phyloP scores from a whole-genome alignment of 2,329 filamentous ascomycete genomes.

The Pleoardoris graminearum region DNA sequence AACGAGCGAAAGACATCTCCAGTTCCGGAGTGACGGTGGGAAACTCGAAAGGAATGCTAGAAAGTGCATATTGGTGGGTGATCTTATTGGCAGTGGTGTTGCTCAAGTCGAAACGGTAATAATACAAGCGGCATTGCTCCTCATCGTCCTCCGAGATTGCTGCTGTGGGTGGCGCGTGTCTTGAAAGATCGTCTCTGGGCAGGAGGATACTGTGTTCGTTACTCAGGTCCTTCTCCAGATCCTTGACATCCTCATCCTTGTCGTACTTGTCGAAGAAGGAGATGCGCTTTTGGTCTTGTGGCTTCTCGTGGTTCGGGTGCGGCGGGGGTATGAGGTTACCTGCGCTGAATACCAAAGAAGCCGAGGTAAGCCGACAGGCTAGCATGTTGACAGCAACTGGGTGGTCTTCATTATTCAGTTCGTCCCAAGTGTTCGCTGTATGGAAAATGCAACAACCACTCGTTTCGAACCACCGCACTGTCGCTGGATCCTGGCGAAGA shows the following conservation, averaged over 20 bases:
- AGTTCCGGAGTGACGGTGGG: slow-evolving; percentile 60
- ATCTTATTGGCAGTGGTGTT: slow-evolving; percentile 48
- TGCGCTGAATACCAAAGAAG: slow-evolving; percentile 65
- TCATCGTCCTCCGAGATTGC: slow-evolving; percentile 52
- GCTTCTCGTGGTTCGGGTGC: slow-evolving; percentile 21
- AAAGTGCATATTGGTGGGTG: slow-evolving; percentile 65
- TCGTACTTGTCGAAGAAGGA: slow-evolving; percentile 54
- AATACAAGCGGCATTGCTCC: slow-evolving; percentile 71
- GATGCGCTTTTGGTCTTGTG: slow-evolving; percentile 37
- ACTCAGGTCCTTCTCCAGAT: slow-evolving; percentile 31
- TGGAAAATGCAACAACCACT: slow-evolving; percentile 71
- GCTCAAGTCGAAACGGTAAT: slow-evolving; percentile 63
- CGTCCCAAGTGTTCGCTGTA: slow-evolving; percentile 72
- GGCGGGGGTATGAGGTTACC: slow-evolving; percentile 63
- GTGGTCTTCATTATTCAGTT: slow-evolving; percentile 37
- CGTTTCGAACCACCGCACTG: slow-evolving; percentile 69
- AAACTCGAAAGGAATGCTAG: slow-evolving; percentile 69
- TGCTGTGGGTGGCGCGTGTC: slow-evolving; percentile 17
- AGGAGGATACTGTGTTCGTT: slow-evolving; percentile 6
- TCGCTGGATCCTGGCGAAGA: slow-evolving; percentile 61
- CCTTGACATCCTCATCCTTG: slow-evolving; percentile 29
- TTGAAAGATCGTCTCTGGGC: slow-evolving; percentile 4
- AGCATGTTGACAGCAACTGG: slow-evolving; percentile 62
- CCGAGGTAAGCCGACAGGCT: slow-evolving; percentile 68
- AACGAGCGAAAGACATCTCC: slow-evolving; percentile 62